Percentiles rank a stretch among this genome's conserved stretches.
Conservation (phyloP, 805 yeast genomes). For the Candida nitratophila region DNA sequence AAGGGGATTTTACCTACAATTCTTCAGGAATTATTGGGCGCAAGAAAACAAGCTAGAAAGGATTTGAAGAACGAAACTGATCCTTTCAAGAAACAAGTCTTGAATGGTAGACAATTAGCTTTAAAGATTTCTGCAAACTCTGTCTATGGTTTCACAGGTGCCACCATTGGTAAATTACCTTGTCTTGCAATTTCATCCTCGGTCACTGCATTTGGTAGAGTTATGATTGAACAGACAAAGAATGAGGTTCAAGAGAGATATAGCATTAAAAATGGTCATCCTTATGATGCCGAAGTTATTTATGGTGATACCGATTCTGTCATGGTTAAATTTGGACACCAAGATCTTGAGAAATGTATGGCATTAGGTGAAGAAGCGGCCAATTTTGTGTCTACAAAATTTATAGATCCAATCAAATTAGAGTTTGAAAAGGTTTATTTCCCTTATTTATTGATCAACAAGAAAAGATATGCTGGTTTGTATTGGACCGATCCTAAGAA, state of each 20-base stretch:
- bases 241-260: slow-evolving; percentile 76
- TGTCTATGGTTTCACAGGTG: slow-evolving; percentile 98
- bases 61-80: slow-evolving; percentile 91
- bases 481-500: slow-evolving; percentile 93
- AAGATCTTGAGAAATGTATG: slow-evolving; percentile 81
- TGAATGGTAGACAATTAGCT: slow-evolving; percentile 96
- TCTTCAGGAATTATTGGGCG: slow-evolving; percentile 77
- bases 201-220: slow-evolving; percentile 92
- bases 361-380: slow-evolving; percentile 93
- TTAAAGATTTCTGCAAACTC: slow-evolving; percentile 95
- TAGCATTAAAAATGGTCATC: slow-evolving; percentile 72
- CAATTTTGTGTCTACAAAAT: slow-evolving; percentile 67
- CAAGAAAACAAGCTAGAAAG: slow-evolving; percentile 88
- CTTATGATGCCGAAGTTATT: slow-evolving; percentile 82
- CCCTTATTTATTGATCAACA: slow-evolving; percentile 90
- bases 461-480: slow-evolving; percentile 94
- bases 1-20: slow-evolving; percentile 91
- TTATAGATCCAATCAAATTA: slow-evolving; percentile 80
- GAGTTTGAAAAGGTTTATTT: slow-evolving; percentile 96
- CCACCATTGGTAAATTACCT: slow-evolving; percentile 94
- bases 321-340: slow-evolving; percentile 93
- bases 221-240: slow-evolving; percentile 92
- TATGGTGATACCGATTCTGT: slow-evolving; percentile 99
- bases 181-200: slow-evolving; percentile 95
- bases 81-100: slow-evolving; percentile 87